Conservation (phyloP, 2,329 filamentous ascomycete species). For the Talaromyces sp. region DNA sequence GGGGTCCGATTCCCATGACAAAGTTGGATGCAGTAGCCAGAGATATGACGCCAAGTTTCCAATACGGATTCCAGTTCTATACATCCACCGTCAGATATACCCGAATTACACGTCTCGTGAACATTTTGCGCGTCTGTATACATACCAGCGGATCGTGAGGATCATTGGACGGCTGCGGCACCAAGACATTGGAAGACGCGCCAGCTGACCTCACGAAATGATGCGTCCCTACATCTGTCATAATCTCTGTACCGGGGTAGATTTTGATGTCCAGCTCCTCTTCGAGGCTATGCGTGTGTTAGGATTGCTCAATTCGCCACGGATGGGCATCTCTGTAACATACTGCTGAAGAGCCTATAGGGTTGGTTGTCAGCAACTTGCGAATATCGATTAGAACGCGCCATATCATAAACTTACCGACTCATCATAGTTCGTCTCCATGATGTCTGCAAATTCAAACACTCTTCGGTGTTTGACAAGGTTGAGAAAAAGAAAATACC, state of each 20-base stretch:
- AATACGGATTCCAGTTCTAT: conserved; percentile 44
- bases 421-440: neutral
- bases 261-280: conserved; percentile 50
- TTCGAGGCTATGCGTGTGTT: conserved; percentile 39
- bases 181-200: conserved; percentile 40
- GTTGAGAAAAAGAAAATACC: neutral
- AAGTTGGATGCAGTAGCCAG: conserved; percentile 46
- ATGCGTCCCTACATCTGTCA: conserved; percentile 56
- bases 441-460: neutral
- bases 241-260: conserved; percentile 55
- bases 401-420: neutral
- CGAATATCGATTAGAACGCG: neutral
- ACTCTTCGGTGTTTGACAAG: neutral
- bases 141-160: conserved; percentile 42
- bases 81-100: neutral
- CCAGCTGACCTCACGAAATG: conserved; percentile 57
- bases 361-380: neutral
- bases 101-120: neutral
- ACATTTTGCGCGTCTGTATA: neutral
- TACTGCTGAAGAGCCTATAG: conserved; percentile 14
- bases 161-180: conserved; percentile 46
- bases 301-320: neutral
- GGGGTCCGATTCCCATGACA: conserved; percentile 50
- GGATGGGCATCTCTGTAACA: neutral
- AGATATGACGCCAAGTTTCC: conserved; percentile 47